Base-by-base conservation (phyloP, 2,329 filamentous ascomycete genomes). In the Epichloe elymi region DNA sequence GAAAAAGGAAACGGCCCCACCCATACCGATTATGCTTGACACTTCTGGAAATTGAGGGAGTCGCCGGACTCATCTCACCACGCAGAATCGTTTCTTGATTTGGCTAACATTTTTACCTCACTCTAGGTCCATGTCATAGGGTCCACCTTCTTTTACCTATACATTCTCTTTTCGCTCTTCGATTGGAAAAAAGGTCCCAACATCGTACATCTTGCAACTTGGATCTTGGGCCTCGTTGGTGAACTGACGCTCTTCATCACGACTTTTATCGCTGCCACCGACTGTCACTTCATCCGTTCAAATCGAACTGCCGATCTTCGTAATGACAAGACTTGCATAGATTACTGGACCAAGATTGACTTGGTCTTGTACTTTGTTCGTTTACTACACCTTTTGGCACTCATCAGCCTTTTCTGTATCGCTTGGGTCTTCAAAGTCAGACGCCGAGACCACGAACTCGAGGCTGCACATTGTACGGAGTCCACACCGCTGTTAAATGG, bases 101-200 rank as follows among this genome's bases (percentile, higher is more conserved):
- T 36, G 43, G 14, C 48, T 46, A 12, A 45, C 20, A 7, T 10
- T 46, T n/a, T 23, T 20, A 11, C 17, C 5, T 12, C 7, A n/a
- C 15, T 17, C 61, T 20, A 95, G 89, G 84, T 95, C 62, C 95
- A 94, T 67, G 74, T 94, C 56, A 79, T 88, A 51, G 88, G 85
- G 50, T 85, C 87, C 43, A 85, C 89, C 57, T 95, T 95, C 73
- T 81, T 93, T 56, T 93, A 94, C 70, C 77, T 86, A 47, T 83
- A 95, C 58, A 78, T 95, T 57, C 76, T 94, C 57, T 85, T 96
- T 61, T 89, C 89, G 33, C 78, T 97, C 52, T 75, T 95, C 60
- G 90, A 96, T 66, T 86, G 85, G 62, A 82, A 80, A 55, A 83
- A 88, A 36, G 86, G 86, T 12, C 93, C 93, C 0, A 90, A 84